Conservation (phyloP, 208 protist species). For the Wallacemonas sp. region DNA sequence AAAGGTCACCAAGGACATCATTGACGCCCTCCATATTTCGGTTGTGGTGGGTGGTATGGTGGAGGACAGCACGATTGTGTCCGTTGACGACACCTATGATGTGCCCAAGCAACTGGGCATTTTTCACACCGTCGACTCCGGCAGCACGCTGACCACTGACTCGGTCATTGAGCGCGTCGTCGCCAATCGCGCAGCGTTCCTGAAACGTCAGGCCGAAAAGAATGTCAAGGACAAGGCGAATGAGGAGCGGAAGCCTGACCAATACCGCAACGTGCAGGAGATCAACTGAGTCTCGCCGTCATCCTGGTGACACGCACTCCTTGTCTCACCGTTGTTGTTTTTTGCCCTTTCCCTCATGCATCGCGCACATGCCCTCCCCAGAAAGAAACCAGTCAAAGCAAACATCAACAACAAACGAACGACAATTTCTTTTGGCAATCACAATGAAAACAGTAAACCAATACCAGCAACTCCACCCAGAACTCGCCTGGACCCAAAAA, state of each 20-base stretch:
- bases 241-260: conserved; percentile 47
- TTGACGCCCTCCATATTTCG: conserved; percentile 85
- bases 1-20: conserved; percentile 90
- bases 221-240: conserved; percentile 60
- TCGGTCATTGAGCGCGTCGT: conserved; percentile 85
- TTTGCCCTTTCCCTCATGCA: conserved; percentile 8
- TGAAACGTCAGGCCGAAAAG: conserved; percentile 78
- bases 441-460: too few relatives aligned
- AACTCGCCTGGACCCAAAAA: too few relatives aligned
- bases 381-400: too few relatives aligned
- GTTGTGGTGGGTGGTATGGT: conserved; percentile 88
- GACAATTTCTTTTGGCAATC: too few relatives aligned
- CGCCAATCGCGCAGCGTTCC: conserved; percentile 61
- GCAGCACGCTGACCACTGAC: conserved; percentile 58
- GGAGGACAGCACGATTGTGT: conserved; percentile 8
- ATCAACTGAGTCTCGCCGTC: conserved; percentile 28
- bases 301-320: not conserved
- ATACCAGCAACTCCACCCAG: too few relatives aligned
- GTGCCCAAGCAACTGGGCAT: conserved; percentile 84
- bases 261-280: conserved; percentile 77
- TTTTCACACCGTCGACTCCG: conserved; percentile 76
- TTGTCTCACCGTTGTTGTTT: conserved; percentile 18
- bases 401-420: too few relatives aligned
- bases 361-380: not conserved
- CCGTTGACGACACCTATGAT: conserved; percentile 36